Conservation (phyloP, 176 grass and related monocot genomes). For the Carex parvula region DNA sequence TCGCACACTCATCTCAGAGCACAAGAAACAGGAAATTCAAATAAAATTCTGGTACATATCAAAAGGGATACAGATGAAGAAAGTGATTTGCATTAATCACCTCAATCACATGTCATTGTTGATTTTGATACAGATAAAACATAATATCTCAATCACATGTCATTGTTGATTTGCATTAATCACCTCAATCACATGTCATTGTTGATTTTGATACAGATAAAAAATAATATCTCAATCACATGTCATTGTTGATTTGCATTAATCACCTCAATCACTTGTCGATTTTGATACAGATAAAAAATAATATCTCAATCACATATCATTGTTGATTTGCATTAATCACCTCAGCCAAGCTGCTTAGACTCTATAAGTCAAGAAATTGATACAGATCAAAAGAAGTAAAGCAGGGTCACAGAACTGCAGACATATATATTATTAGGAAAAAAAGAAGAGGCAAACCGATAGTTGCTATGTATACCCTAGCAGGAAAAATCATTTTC, state of each 20-base stretch:
- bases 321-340: not conserved
- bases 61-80: too few species aligned
- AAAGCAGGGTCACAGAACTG: not conserved
- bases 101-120: too few species aligned
- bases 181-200: not conserved
- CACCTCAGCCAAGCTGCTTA: not conserved
- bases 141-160: too few species aligned
- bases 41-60: not conserved
- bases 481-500: not conserved
- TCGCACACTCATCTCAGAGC: not conserved
- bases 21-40: not conserved
- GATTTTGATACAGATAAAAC: too few species aligned
- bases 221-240: too few species aligned
- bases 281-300: too few species aligned
- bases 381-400: not conserved
- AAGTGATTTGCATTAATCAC: too few species aligned
- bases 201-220: too few species aligned
- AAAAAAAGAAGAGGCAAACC: not conserved
- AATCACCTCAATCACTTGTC: too few species aligned
- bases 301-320: too few species aligned
- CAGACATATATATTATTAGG: not conserved
- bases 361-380: not conserved
- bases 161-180: too few species aligned
- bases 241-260: too few species aligned
- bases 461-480: not conserved